Conservation (phyloP, 495 filamentous ascomycete genomes). For the Aspergillus leporis region DNA sequence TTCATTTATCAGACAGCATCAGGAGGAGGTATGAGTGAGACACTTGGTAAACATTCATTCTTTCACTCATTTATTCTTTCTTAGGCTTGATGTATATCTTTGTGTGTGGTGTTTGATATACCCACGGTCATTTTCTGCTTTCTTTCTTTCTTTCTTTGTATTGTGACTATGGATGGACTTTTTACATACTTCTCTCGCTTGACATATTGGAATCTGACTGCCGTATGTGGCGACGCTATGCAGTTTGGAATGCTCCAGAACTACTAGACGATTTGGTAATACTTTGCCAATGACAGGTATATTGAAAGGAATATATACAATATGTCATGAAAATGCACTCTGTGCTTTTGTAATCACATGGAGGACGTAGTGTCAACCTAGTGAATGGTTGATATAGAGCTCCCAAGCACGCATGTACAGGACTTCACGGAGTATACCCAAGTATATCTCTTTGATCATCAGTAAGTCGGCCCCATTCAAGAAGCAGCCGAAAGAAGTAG, state of each 20-base stretch:
- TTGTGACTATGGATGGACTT: neutral
- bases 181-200: neutral
- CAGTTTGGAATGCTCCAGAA: neutral
- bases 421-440: slow-evolving; percentile 42
- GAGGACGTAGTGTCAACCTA: neutral
- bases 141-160: neutral
- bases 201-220: neutral
- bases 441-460: slow-evolving; percentile 61
- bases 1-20: neutral
- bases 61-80: neutral
- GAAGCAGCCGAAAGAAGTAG: slow-evolving; percentile 74
- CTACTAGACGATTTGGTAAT: neutral
- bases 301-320: neutral
- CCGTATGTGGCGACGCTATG: neutral
- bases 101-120: neutral
- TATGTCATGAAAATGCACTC: neutral
- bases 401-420: neutral
- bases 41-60: neutral
- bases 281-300: neutral
- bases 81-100: neutral
- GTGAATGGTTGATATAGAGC: neutral
- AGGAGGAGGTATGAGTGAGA: neutral
- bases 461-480: slow-evolving; percentile 72
- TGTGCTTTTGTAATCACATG: neutral
- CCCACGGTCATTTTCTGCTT: neutral